A percentile compares a stretch with the other conserved stretches of the same genome.
phyloP scores from a whole-genome alignment of 352 stramenopile species.

The Phytopythium montanum region DNA sequence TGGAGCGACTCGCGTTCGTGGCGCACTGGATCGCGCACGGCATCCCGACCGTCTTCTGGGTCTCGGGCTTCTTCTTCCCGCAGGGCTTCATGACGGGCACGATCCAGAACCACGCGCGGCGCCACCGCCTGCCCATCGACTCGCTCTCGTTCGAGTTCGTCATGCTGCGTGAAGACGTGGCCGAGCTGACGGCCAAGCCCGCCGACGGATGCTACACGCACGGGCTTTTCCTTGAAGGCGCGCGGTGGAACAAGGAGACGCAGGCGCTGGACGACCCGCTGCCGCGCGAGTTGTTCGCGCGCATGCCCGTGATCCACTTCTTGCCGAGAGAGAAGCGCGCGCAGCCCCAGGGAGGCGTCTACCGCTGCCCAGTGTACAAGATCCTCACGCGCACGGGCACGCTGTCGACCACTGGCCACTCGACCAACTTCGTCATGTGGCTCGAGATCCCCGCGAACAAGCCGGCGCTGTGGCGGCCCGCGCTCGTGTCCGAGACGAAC shows the following conservation, averaged over 20 bases:
- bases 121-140: slow-evolving; percentile 90
- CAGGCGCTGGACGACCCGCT: slow-evolving; percentile 85
- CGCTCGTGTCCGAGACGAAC: slow-evolving; percentile 93
- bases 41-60: slow-evolving; percentile 85
- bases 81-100: slow-evolving; percentile 90
- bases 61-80: slow-evolving; percentile 92
- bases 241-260: slow-evolving; percentile 77
- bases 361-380: slow-evolving; percentile 95
- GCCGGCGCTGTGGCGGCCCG: slow-evolving; percentile 76
- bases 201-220: slow-evolving; percentile 88
- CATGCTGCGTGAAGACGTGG: slow-evolving; percentile 56
- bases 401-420: slow-evolving; percentile 95
- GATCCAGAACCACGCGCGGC: slow-evolving; percentile 91
- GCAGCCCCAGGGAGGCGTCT: slow-evolving; percentile 79
- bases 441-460: slow-evolving; percentile 91
- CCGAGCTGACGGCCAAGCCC: slow-evolving; percentile 54
- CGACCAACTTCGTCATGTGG: slow-evolving; percentile 98
- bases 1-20: slow-evolving; percentile 75
- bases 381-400: slow-evolving; percentile 92
- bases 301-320: slow-evolving; percentile 89
- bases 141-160: slow-evolving; percentile 89
- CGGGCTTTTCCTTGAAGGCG: slow-evolving; percentile 90
- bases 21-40: slow-evolving; percentile 68
- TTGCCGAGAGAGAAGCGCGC: slow-evolving; percentile 80
- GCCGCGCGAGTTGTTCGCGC: slow-evolving; percentile 92